These are phyloP conservation scores for Termitomyces sp. DNA, from an alignment of 768 basidiomycete species.

Conservation along the genomic window DNA sequence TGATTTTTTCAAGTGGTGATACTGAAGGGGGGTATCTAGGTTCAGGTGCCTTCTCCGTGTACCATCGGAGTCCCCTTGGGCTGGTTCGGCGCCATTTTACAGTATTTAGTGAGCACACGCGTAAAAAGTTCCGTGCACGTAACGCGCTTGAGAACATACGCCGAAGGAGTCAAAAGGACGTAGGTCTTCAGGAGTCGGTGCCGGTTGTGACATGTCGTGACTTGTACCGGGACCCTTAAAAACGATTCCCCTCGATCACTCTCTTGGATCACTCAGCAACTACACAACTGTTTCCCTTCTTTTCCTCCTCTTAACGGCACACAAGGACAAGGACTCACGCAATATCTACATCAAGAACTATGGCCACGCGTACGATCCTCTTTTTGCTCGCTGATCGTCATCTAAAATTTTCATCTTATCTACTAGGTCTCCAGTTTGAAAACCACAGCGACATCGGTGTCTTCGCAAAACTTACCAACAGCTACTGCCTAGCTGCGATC, in stretches of 20 bases:
- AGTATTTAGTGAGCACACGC: not conserved
- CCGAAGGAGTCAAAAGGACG: not conserved
- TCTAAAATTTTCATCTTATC: slow-evolving; percentile 11
- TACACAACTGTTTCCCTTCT: slow-evolving; percentile 9
- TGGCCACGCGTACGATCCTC: slow-evolving; percentile 43
- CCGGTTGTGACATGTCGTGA: slow-evolving; percentile 20
- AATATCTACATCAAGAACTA: slow-evolving; percentile 16
- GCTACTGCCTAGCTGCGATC: slow-evolving; percentile 91
- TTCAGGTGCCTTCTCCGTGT: slow-evolving; percentile 7
- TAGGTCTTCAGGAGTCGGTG: not conserved
- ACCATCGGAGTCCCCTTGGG: slow-evolving; percentile 2
- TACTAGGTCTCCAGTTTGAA: slow-evolving; percentile 82
- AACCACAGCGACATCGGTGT: slow-evolving; percentile 95
- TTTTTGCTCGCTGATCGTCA: slow-evolving; percentile 7
- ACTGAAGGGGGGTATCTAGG: slow-evolving; percentile 6
- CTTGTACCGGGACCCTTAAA: slow-evolving; percentile 7
- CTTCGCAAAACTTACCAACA: slow-evolving; percentile 96
- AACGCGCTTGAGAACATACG: slow-evolving; percentile 3
- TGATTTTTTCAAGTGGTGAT: slow-evolving; percentile 39
- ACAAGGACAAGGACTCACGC: not conserved
- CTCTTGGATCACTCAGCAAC: not conserved
- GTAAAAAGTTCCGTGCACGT: slow-evolving; percentile 3
- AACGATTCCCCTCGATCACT: not conserved
- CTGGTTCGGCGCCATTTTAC: not conserved
- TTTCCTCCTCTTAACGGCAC: slow-evolving; percentile 2